Base-by-base conservation (phyloP, 163 green algal species). In the Prototheca stagnorum region DNA sequence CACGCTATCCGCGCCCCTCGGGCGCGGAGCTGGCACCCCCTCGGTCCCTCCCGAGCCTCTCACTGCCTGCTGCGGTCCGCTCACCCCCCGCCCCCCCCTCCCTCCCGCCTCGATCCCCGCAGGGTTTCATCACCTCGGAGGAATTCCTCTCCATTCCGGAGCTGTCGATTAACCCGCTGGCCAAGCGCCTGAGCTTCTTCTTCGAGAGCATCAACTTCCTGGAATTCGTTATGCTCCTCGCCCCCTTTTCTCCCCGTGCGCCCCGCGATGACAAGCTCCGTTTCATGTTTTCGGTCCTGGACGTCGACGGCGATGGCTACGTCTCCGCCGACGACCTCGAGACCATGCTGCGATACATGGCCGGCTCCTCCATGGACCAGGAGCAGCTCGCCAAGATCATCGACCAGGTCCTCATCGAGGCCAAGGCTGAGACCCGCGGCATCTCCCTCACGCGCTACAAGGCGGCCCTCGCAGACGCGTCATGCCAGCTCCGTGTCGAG, bases 181-280 rank as follows among this genome's bases (percentile, higher is more conserved):
- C 75, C 16, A 70, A 84, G 33, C 58, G 79, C 0, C 48, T 93
- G 39, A 74, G 85, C 29, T 77, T 78, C 19, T 59, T 87, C 28
- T 89, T 85, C 55, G 82, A 93, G 35, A 77, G 64, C 34, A 72
- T 92, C 15, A 97, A 97, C 67, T 97, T 95, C 53, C 80, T 79
- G 50, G 82, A 94, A 20, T 95, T 95, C 66, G 71, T 82, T 0
- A 41, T 39, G 6, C 39, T 93, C 25, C 62, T 97, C 25, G 59
- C 74, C n/a, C 63, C 80, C 23, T 92, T 92, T 65, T 85, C 67
- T 42, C 28, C 47, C 2, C 57, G 62, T 0, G 81, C 83, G 0
- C 63, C 24, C 20, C 36, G 59, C 0, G 74, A 93, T 11, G 73
- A 88, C 45, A 87, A 85, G 59, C 40, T 92, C 16, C 47, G 49